These are phyloP conservation scores for Schizosaccharomyces octosporus DNA, from an alignment of 805 yeast species.

Conservation along the genomic window DNA sequence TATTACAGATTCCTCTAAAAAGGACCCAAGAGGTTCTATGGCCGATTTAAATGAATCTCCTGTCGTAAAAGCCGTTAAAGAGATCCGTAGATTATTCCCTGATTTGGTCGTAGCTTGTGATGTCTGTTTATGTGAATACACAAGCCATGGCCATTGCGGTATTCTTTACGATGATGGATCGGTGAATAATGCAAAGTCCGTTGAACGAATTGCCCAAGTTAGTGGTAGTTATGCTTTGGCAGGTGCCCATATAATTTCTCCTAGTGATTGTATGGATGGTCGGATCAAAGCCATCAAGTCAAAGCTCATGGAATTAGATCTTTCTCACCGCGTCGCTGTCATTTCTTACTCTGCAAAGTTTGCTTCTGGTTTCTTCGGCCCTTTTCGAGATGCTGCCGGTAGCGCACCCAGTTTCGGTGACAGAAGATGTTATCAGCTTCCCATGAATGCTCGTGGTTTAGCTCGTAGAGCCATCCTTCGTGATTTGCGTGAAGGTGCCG, in stretches of 20 bases:
- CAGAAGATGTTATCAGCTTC: conserved; percentile 77
- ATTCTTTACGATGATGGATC: conserved; percentile 67
- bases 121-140: conserved; percentile 89
- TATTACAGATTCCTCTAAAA: conserved; percentile 45
- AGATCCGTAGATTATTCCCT: conserved; percentile 44
- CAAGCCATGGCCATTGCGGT: conserved; percentile 96
- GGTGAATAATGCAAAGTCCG: conserved; percentile 49
- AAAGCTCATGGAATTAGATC: conserved; percentile 53
- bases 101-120: conserved; percentile 73
- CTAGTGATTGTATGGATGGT: conserved; percentile 95
- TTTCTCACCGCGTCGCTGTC: conserved; percentile 71
- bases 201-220: conserved; percentile 69
- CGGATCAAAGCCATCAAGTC: conserved; percentile 66
- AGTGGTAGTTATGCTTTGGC: conserved; percentile 89
- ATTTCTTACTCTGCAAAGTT: conserved; percentile 92
- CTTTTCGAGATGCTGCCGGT: conserved; percentile 94
- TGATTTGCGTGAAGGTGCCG: conserved; percentile 81
- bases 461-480: conserved; percentile 77
- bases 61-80: conserved; percentile 55
- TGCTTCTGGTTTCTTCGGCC: conserved; percentile 77
- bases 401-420: conserved; percentile 77
- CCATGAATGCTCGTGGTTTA: conserved; percentile 75
- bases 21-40: conserved; percentile 61
- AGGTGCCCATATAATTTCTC: conserved; percentile 89
- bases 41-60: conserved; percentile 96